phyloP scores from a whole-genome alignment of 768 basidiomycete genomes.

The Tricholoma bakamatsutake region DNA sequence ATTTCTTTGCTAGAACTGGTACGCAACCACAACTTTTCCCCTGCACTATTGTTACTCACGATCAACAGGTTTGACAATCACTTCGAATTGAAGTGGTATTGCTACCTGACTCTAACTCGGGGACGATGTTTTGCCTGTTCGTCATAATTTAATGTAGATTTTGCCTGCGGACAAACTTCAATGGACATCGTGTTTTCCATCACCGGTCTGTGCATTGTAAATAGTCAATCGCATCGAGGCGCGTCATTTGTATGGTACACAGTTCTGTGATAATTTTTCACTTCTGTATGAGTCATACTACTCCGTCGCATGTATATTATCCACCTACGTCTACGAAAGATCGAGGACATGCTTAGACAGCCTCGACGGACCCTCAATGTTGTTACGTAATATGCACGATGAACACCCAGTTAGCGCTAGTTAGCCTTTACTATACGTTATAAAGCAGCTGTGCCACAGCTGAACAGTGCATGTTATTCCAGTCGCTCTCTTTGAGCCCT shows the following conservation, averaged over 20 bases:
- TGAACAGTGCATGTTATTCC: constrained; percentile 3
- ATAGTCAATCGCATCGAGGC: neutral
- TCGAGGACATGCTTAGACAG: too few species aligned
- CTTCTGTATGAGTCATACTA: too few species aligned
- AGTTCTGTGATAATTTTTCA: too few species aligned
- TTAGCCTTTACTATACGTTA: too few species aligned
- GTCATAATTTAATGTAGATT: neutral
- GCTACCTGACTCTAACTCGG: neutral
- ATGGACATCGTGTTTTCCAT: too few species aligned
- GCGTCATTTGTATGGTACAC: too few species aligned
- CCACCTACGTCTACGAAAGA: too few species aligned
- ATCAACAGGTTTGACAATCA: neutral
- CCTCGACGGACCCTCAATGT: too few species aligned
- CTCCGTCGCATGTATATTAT: too few species aligned
- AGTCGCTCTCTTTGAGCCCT: constrained; percentile 26
- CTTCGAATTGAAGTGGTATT: neutral
- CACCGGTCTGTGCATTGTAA: neutral
- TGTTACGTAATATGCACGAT: too few species aligned
- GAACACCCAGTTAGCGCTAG: too few species aligned
- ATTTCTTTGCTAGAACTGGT: constrained; percentile 14
- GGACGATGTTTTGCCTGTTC: neutral
- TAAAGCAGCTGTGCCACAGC: neutral
- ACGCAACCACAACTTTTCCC: neutral
- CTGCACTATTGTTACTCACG: neutral
- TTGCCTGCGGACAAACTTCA: too few species aligned